phyloP scores from a whole-genome alignment of 1,284 basidiomycete genomes.

The Vanrija sp. region DNA sequence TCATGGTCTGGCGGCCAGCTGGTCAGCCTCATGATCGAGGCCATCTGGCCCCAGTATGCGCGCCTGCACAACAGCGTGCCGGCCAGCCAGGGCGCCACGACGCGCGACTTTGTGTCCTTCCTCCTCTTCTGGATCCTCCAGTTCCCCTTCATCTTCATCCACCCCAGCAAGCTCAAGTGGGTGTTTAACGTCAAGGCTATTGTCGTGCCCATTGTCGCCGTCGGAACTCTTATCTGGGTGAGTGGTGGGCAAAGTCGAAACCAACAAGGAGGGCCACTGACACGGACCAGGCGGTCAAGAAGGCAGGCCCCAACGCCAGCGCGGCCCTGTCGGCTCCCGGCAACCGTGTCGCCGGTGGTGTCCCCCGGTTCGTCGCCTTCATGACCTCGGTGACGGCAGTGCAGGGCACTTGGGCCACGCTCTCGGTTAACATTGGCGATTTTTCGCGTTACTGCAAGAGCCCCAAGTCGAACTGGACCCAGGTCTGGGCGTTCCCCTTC shows the following conservation, averaged over 20 bases:
- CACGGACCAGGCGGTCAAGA: conserved; percentile 18
- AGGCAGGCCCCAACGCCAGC: conserved; percentile 29
- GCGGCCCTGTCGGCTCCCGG: conserved; percentile 41
- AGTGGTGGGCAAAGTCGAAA: conserved; percentile 19
- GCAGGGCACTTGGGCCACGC: conserved; percentile 15
- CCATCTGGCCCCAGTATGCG: conserved; percentile 26
- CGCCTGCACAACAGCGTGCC: conserved; percentile 20
- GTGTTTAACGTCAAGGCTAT: conserved; percentile 63
- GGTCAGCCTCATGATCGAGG: conserved; percentile 20
- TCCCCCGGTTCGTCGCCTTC: conserved; percentile 12
- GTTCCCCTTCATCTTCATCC: conserved; percentile 63
- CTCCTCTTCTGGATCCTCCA: conserved; percentile 62
- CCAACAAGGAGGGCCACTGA: conserved; percentile 56
- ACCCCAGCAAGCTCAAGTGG: conserved; percentile 66
- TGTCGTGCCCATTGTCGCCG: conserved; percentile 61
- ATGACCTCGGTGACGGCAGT: conserved; percentile 16
- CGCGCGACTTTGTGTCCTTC: conserved; percentile 59
- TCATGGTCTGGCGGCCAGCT: conserved; percentile 48
- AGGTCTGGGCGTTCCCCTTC: conserved; percentile 14
- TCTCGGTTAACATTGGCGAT: conserved; percentile 17
- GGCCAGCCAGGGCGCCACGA: conserved; percentile 18
- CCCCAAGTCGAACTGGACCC: conserved; percentile 6
- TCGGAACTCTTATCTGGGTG: conserved; percentile 66
- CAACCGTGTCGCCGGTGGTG: conserved; percentile 5
- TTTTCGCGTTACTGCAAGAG: conserved; percentile 18